Base-by-base conservation (phyloP, 2,329 filamentous ascomycete species). In the Calonectria pteridis region DNA sequence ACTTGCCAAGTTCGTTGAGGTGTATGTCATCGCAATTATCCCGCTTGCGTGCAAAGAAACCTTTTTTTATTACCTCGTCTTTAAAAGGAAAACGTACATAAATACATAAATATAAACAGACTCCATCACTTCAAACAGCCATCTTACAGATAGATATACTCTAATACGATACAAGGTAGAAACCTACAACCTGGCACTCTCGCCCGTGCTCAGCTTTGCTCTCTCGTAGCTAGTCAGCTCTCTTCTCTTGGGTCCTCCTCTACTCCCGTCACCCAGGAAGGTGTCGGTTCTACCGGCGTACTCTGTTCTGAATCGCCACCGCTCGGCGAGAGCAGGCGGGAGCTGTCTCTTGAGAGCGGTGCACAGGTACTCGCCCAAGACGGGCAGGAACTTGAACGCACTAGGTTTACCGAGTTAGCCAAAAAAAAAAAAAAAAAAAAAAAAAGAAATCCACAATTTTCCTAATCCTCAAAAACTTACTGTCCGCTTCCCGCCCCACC, bases 401-500 rank as follows among this genome's bases (percentile, higher is more conserved):
- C 55, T 62, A 14, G 16, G 13, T 1, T 1, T 1, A 6, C 28
- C 3, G 6, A 4, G 55, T 59, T 10, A 59, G 55, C 33, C 26
- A 46, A 5, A 9, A 9, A n/a, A n/a, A n/a, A n/a, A 43, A 43
- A 20, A 18, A n/a, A 43, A n/a, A 6, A 20, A 29, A 53, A 11
- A 29, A 55, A 33, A 33, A n/a, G n/a, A n/a, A n/a, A n/a, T n/a
- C n/a, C n/a, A n/a, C n/a, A n/a, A n/a, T n/a, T n/a, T n/a, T n/a
- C n/a, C n/a, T n/a, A n/a, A n/a, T n/a, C n/a, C n/a, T n/a, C n/a
- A 9, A n/a, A 62, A 40, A 67, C 76, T 77, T 49, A 78, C 76
- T 78, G 76, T 67, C 76, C 76, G 40, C 76, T 78, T 43, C 76
- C 76, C 1, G 72, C 76, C 13, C 74, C 76, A 1, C 73, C 74